A percentile compares a stretch with the other conserved stretches of the same genome.
These are phyloP conservation scores for Pyricularia pennisetigena DNA, from an alignment of 2,329 filamentous ascomycete genomes.

Conservation along the genomic window DNA sequence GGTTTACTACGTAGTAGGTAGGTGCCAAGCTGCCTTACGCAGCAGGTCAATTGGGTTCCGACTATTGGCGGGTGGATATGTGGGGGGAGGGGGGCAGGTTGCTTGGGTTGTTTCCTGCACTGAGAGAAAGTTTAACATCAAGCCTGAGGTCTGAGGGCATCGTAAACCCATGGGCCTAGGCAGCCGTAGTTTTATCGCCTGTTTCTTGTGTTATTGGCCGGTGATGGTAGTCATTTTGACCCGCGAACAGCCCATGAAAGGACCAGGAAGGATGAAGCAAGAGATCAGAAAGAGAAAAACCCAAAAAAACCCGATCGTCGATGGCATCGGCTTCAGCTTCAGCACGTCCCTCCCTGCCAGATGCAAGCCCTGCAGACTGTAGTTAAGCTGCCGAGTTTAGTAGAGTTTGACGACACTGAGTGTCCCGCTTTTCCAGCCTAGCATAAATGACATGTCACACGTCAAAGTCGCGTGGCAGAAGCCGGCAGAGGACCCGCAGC, in stretches of 20 bases:
- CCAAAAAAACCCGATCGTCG: neutral
- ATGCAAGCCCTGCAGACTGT: neutral
- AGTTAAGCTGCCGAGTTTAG: neutral
- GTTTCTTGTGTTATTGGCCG: neutral
- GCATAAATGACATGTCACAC: neutral
- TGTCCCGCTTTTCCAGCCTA: neutral
- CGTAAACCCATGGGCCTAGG: neutral
- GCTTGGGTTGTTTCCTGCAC: neutral
- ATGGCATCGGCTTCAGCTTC: neutral
- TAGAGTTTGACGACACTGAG: neutral
- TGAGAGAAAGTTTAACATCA: neutral
- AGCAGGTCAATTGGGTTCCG: neutral
- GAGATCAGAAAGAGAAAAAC: neutral
- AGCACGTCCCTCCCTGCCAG: neutral
- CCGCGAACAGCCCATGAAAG: neutral
- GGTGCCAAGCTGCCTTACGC: too few relatives aligned
- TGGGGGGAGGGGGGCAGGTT: too few relatives aligned
- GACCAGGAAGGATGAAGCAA: too few relatives aligned
- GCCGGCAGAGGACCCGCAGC: neutral
- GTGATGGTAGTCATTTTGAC: neutral
- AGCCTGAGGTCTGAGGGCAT: neutral
- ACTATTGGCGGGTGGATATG: neutral
- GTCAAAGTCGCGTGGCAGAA: neutral
- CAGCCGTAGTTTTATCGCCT: neutral
- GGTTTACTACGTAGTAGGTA: neutral